phyloP scores from a whole-genome alignment of 2,329 filamentous ascomycete species.

The Cladosporium sp. region DNA sequence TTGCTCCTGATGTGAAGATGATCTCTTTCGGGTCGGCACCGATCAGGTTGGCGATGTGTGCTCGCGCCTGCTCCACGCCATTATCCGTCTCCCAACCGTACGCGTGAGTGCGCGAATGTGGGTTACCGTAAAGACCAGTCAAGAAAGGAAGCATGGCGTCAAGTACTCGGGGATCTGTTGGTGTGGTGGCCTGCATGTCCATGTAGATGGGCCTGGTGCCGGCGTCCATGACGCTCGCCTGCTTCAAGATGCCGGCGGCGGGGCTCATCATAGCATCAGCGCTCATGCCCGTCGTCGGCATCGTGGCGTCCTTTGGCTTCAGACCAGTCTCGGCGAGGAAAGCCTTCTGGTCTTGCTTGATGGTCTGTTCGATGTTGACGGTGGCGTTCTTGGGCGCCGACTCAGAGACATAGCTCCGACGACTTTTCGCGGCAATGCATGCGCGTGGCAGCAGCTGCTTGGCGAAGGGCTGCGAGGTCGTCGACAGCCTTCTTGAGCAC shows the following conservation, averaged over 20 bases:
- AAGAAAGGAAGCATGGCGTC: conserved; percentile 97
- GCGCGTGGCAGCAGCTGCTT: conserved; percentile 44
- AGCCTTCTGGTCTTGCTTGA: conserved; percentile 82
- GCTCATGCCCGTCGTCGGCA: conserved; percentile 60
- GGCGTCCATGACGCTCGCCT: conserved; percentile 90
- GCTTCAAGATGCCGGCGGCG: conserved; percentile 76
- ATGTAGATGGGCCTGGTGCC: conserved; percentile 94
- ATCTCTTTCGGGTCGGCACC: conserved; percentile 97
- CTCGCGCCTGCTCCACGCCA: conserved; percentile 83
- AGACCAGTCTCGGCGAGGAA: conserved; percentile 65
- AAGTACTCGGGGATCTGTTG: conserved; percentile 88
- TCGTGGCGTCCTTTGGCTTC: conserved; percentile 57
- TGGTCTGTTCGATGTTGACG: conserved; percentile 69
- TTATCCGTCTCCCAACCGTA: conserved; percentile 99
- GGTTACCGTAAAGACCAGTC: conserved; percentile 92
- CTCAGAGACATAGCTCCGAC: conserved; percentile 76
- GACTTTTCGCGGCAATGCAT: conserved; percentile 40
- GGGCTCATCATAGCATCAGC: conserved; percentile 72
- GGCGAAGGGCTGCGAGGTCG: conserved; percentile 45
- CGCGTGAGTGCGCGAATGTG: conserved; percentile 93
- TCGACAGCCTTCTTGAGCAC: conserved; percentile 53
- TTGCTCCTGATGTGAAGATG: conserved; percentile 96
- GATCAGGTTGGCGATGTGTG: conserved; percentile 81
- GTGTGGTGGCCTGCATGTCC: conserved; percentile 97
- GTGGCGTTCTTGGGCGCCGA: conserved; percentile 78